Evolutionary conservation across 2,329 filamentous ascomycete species (phyloP).

Genomic region (Biscogniauxia mediterranea): DNA sequence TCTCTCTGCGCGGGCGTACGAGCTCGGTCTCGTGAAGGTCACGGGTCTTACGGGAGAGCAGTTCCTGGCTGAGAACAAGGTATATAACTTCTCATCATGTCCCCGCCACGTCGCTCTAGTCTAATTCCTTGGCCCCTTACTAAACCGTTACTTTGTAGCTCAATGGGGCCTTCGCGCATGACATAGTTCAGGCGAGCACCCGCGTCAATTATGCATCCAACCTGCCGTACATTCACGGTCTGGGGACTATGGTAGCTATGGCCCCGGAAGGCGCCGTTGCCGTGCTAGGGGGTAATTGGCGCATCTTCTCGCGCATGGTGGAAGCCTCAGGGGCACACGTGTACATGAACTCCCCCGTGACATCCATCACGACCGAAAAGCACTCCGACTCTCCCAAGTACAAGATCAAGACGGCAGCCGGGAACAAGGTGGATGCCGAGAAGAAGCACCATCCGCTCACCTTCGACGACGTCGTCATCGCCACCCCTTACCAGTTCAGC

Average conservation of each 20-base stretch:
- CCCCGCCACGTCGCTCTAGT: not conserved
- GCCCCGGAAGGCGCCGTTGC: constrained; percentile 80
- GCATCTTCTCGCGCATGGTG: constrained; percentile 85
- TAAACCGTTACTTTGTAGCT: constrained; percentile 43
- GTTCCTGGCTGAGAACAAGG: constrained; percentile 64
- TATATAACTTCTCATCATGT: constrained; percentile 25
- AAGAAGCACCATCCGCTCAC: constrained; percentile 43
- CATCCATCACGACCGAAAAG: constrained; percentile 51
- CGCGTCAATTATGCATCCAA: constrained; percentile 96
- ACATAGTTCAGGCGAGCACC: constrained; percentile 87
- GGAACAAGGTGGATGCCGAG: constrained; percentile 18
- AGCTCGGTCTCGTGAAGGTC: constrained; percentile 63
- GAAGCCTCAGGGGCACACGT: constrained; percentile 60
- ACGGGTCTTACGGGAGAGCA: constrained; percentile 73
- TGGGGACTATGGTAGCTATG: constrained; percentile 88
- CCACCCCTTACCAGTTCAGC: constrained; percentile 79
- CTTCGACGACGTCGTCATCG: constrained; percentile 82
- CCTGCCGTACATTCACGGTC: constrained; percentile 77
- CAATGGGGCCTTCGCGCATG: constrained; percentile 63
- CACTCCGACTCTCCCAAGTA: constrained; percentile 45
- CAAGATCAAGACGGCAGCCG: constrained; percentile 38
- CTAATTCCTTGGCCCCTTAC: not conserved
- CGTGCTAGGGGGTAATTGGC: constrained; percentile 86
- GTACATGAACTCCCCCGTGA: constrained; percentile 66
- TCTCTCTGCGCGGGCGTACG: constrained; percentile 64